Evolutionary conservation across 768 basidiomycete genomes (phyloP), one percentile per base, ranked within the genome.

Genomic region (Lepiota subincarnata): DNA sequence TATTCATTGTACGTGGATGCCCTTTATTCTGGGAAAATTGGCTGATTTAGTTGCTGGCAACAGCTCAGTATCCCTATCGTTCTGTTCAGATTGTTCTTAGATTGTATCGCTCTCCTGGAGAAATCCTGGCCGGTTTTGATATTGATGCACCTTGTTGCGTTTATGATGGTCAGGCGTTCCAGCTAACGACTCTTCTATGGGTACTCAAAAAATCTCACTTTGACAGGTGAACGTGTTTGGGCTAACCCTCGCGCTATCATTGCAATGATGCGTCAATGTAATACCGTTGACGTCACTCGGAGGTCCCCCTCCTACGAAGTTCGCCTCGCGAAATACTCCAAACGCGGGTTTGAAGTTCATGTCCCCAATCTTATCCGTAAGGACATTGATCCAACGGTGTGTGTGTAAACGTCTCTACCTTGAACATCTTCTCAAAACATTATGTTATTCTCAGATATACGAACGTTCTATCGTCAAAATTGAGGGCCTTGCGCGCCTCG

Each of bases 81-180:
- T 75, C 76, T n/a, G 73, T 86, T 28, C 83, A 85, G 62, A 82
- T 86, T 51, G 78, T 84, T 4, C 68, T 85, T n/a, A 78, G 83
- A 16, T 70, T 86, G 1, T 86, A 85, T 59, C 70, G 65, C 12
- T 83, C 82, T 34, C 83, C 83, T 14, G 82, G 82, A 0, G 84
- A 86, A 60, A 73, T 86, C 49, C 71, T 86, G 1, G 80, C 83
- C 4, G 84, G 83, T 7, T 86, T 86, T 57, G 84, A 86, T 58
- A 76, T 86, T 40, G 83, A 86, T 55, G 80, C 79, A 0, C 80
- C 83, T 4, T 84, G 81, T 66, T 81, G 78, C 48, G 76, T 78
- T 1, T 85, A 67, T 53, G 68, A 69, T 52, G 64, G 68, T 65
- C 48, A 39, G 44, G 43, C 24, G 12, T 24, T 28, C 12, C 37